A percentile compares a stretch with the other conserved stretches of the same genome.
phyloP scores from a whole-genome alignment of 495 filamentous ascomycete genomes.

The Talaromyces stipitatus region DNA sequence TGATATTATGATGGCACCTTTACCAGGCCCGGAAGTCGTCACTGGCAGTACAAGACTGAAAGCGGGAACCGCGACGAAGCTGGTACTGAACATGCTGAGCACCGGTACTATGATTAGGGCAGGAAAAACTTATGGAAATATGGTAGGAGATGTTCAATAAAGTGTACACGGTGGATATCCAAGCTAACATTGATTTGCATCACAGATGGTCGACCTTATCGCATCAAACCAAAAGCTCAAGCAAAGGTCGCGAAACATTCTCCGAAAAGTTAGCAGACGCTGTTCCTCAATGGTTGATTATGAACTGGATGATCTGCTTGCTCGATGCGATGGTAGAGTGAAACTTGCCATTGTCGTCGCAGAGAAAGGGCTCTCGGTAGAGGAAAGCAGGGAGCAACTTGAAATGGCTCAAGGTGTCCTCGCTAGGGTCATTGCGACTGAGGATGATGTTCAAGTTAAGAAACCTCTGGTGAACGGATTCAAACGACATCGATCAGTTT shows the following conservation, averaged over 20 bases:
- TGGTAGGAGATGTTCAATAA: constrained; percentile 15
- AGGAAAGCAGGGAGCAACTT: constrained; percentile 13
- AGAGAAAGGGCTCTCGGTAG: constrained; percentile 16
- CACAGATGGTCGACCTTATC: constrained; percentile 31
- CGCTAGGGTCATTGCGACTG: constrained; percentile 13
- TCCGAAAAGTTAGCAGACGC: constrained; percentile 18
- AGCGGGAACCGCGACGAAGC: constrained; percentile 30
- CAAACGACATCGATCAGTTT: constrained; percentile 7
- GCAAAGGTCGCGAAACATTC: constrained; percentile 29
- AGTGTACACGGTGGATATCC: neutral
- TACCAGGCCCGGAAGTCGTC: constrained; percentile 29
- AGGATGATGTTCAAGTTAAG: neutral
- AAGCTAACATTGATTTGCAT: constrained; percentile 1
- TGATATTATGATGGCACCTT: constrained; percentile 23
- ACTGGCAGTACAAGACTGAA: constrained; percentile 35
- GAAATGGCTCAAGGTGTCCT: constrained; percentile 20
- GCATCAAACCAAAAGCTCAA: constrained; percentile 30
- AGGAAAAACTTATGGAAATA: constrained; percentile 34
- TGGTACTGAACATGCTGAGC: constrained; percentile 33
- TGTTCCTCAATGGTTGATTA: constrained; percentile 14
- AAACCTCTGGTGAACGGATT: neutral
- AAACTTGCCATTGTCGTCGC: constrained; percentile 27
- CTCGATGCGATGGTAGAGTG: constrained; percentile 19
- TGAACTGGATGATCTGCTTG: constrained; percentile 21
- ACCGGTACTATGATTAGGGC: constrained; percentile 31